These are phyloP conservation scores for Trichoderma sp. DNA, from an alignment of 2,329 filamentous ascomycete genomes.

Conservation along the genomic window DNA sequence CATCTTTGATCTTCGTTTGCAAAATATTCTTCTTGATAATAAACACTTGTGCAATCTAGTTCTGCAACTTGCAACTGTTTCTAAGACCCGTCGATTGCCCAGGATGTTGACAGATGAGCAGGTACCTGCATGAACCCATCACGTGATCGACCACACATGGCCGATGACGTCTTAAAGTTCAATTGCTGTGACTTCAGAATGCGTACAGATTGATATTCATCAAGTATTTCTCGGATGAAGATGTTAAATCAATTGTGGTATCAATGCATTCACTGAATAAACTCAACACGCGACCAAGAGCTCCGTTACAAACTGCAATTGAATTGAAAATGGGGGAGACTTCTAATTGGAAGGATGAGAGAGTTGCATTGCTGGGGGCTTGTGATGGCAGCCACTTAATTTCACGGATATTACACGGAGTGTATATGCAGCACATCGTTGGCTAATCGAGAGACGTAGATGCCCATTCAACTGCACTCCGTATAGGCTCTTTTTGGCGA, in stretches of 20 bases:
- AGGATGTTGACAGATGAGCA: not conserved
- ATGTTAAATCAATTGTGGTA: not conserved
- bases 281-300: not conserved
- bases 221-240: not conserved
- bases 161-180: not conserved
- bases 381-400: not conserved
- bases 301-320: not conserved
- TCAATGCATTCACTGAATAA: not conserved
- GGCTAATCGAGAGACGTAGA: not conserved
- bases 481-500: not conserved
- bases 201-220: not conserved
- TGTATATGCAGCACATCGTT: not conserved
- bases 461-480: not conserved
- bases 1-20: rapidly evolving
- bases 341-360: not conserved
- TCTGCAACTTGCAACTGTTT: not conserved
- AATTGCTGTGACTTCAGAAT: not conserved
- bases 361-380: not conserved
- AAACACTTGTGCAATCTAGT: not conserved
- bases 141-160: not conserved
- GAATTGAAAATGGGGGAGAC: not conserved
- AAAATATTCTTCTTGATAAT: rapidly evolving
- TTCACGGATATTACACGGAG: not conserved
- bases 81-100: not conserved
- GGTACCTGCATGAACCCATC: not conserved